These are phyloP conservation scores for Xylaria longipes DNA, from an alignment of 495 filamentous ascomycete genomes.

Conservation along the genomic window DNA sequence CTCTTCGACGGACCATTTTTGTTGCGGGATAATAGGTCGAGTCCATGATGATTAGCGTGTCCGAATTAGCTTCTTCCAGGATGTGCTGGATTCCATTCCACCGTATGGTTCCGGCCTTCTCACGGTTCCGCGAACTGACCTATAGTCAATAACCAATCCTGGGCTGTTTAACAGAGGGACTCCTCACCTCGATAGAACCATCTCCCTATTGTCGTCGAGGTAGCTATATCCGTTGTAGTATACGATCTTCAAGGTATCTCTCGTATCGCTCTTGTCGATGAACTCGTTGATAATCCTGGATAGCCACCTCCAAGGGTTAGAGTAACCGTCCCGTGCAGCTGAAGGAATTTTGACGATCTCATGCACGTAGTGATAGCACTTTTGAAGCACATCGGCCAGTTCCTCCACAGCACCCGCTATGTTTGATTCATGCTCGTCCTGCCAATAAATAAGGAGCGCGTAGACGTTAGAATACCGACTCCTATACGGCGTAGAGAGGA, in stretches of 20 bases:
- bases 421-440: constrained; percentile 50
- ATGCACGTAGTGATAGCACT: constrained; percentile 51
- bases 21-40: constrained; percentile 55
- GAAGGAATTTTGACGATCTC: constrained; percentile 51
- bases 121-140: constrained; percentile 48
- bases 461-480: constrained; percentile 52
- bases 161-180: neutral
- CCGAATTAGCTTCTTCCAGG: constrained; percentile 52
- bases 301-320: constrained; percentile 52
- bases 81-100: constrained; percentile 56
- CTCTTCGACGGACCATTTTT: constrained; percentile 46
- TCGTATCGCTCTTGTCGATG: constrained; percentile 50
- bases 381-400: constrained; percentile 47
- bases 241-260: constrained; percentile 55
- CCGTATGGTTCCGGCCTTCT: constrained; percentile 47
- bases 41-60: constrained; percentile 59
- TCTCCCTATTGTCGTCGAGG: constrained; percentile 53
- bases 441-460: constrained; percentile 54
- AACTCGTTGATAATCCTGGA: constrained; percentile 51
- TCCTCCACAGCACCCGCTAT: constrained; percentile 46
- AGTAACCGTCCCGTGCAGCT: constrained; percentile 44
- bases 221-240: constrained; percentile 57
- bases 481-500: constrained; percentile 48
- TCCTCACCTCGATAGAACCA: constrained; percentile 55
- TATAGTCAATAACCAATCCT: constrained; percentile 26